A percentile compares a stretch with the other conserved stretches of the same genome.
These are phyloP conservation scores for Mycosphaerella arachidis DNA, from an alignment of 2,329 filamentous ascomycete species.

Conservation along the genomic window DNA sequence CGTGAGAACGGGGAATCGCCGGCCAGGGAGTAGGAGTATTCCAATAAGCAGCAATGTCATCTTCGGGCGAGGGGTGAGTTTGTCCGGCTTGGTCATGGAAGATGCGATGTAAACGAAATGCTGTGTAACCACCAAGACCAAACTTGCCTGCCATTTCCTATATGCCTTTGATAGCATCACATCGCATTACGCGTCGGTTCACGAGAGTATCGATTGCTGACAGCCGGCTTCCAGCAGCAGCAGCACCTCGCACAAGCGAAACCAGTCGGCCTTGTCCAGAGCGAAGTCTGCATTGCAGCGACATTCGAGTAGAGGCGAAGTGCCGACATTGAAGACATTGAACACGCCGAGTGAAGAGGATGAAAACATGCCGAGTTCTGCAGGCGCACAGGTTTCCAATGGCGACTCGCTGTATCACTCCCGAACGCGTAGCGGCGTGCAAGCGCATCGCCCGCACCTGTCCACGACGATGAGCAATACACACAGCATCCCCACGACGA, in stretches of 20 bases:
- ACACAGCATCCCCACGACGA: slow-evolving; percentile 4
- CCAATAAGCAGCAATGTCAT: not conserved
- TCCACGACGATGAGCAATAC: slow-evolving; percentile 35
- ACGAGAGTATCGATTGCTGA: not conserved
- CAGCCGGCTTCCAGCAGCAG: not conserved
- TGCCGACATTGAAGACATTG: not conserved
- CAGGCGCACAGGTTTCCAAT: not conserved
- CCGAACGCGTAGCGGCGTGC: slow-evolving; percentile 22
- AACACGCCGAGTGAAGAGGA: not conserved
- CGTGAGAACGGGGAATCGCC: not conserved
- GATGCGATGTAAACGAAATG: not conserved
- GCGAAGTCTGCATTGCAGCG: not conserved
- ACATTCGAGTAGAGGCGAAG: slow-evolving; percentile 1
- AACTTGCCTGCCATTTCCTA: not conserved
- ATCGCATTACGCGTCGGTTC: not conserved
- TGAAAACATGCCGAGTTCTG: slow-evolving; percentile 12
- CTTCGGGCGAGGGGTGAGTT: not conserved
- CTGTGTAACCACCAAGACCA: not conserved
- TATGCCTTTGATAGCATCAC: not conserved
- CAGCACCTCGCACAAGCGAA: not conserved
- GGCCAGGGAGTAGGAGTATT: not conserved
- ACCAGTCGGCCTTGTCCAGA: not conserved
- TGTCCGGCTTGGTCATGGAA: not conserved
- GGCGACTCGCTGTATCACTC: slow-evolving; percentile 21
- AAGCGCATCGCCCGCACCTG: slow-evolving; percentile 30